Conservation (phyloP, 805 yeast species). For the Metschnikowia similis region DNA sequence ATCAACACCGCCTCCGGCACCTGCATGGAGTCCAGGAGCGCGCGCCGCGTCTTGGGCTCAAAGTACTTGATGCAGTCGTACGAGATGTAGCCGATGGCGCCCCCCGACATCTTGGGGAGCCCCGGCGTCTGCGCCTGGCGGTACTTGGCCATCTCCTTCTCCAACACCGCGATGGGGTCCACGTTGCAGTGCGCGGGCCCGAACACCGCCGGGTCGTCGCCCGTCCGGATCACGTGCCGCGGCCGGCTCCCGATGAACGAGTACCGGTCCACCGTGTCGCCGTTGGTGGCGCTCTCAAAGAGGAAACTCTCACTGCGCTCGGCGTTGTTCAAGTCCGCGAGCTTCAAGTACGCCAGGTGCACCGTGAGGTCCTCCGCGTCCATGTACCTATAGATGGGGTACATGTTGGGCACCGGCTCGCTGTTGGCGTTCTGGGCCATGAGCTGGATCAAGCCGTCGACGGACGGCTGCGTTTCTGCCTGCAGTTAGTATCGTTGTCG, state of each 20-base stretch:
- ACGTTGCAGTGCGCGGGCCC: constrained; percentile 40
- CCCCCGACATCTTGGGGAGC: constrained; percentile 82
- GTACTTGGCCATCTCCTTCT: constrained; percentile 61
- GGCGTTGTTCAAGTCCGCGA: constrained; percentile 58
- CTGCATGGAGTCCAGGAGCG: constrained; percentile 70
- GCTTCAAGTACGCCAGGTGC: constrained; percentile 81
- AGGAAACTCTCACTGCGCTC: constrained; percentile 66
- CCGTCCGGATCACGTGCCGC: constrained; percentile 76
- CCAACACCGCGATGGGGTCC: constrained; percentile 77
- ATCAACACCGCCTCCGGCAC: constrained; percentile 91
- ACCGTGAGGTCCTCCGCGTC: constrained; percentile 81
- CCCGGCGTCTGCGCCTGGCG: constrained; percentile 78
- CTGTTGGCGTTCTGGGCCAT: constrained; percentile 16
- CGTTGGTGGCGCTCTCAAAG: constrained; percentile 84
- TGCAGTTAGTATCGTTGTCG: constrained; percentile 7
- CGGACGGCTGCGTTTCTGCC: constrained; percentile 35
- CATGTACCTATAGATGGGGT: constrained; percentile 74
- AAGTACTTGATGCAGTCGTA: constrained; percentile 96
- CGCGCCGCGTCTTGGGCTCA: constrained; percentile 83
- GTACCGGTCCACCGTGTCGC: constrained; percentile 84
- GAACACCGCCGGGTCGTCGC: constrained; percentile 47
- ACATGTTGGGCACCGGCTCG: constrained; percentile 54
- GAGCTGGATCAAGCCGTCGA: constrained; percentile 25
- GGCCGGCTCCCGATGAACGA: constrained; percentile 90
- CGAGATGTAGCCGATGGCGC: constrained; percentile 93